These are phyloP conservation scores for Trichoderma sp. DNA, from an alignment of 2,329 filamentous ascomycete species.

Conservation along the genomic window DNA sequence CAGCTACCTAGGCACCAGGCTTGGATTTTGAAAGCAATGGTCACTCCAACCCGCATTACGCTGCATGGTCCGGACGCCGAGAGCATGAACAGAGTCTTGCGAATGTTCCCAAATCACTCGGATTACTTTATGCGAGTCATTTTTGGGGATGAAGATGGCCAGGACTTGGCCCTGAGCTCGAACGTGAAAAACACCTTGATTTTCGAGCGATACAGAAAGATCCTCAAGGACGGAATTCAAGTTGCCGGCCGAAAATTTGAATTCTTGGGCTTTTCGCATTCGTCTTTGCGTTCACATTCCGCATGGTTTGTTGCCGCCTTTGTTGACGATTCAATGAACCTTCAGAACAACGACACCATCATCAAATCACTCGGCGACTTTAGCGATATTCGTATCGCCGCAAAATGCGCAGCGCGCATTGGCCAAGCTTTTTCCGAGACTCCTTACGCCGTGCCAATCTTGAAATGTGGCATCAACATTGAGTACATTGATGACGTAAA, in stretches of 20 bases:
- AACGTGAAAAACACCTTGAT: slow-evolving; percentile 50
- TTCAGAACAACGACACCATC: slow-evolving; percentile 46
- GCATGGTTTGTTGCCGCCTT: slow-evolving; percentile 64
- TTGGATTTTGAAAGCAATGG: slow-evolving; percentile 55
- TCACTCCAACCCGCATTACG: slow-evolving; percentile 61
- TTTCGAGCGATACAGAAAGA: slow-evolving; percentile 59
- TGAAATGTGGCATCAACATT: slow-evolving; percentile 40
- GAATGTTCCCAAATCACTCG: slow-evolving; percentile 61
- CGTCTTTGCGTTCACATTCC: slow-evolving; percentile 70
- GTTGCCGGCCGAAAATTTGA: slow-evolving; percentile 64
- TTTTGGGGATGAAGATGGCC: slow-evolving; percentile 73
- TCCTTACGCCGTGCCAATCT: slow-evolving; percentile 59
- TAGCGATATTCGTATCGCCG: slow-evolving; percentile 51
- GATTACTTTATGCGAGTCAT: slow-evolving; percentile 70
- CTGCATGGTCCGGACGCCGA: slow-evolving; percentile 66
- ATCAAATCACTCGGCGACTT: slow-evolving; percentile 55
- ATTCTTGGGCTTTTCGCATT: slow-evolving; percentile 80
- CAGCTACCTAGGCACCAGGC: slow-evolving; percentile 45
- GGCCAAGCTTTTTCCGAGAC: slow-evolving; percentile 76
- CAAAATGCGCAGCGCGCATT: slow-evolving; percentile 60
- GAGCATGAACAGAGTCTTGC: slow-evolving; percentile 68
- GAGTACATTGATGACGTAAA: slow-evolving; percentile 54
- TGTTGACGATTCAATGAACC: slow-evolving; percentile 35
- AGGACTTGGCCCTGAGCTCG: slow-evolving; percentile 60
- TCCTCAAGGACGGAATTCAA: slow-evolving; percentile 60